phyloP scores from a whole-genome alignment of 371 early-diverging fungal genomes.

The Coemansia sp. region DNA sequence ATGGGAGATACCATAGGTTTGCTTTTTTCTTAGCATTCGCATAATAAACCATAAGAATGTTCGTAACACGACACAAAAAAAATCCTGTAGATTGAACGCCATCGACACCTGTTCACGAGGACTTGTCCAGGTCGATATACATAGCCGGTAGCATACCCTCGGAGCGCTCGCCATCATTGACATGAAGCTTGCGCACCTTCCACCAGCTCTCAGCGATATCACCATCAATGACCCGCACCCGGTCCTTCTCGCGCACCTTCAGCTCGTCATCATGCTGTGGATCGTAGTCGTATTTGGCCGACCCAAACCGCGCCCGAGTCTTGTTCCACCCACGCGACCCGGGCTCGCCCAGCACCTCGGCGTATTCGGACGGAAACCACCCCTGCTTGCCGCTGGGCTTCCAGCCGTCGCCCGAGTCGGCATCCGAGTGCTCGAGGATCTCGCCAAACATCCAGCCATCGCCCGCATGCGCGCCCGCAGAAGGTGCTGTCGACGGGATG shows the following conservation, averaged over 20 bases:
- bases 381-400: conserved; percentile 26
- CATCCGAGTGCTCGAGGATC: conserved; percentile 15
- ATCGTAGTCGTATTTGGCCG: conserved; percentile 39
- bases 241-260: conserved; percentile 15
- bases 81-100: no score
- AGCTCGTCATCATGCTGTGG: conserved; percentile 48
- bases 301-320: conserved; percentile 35
- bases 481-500: background rate
- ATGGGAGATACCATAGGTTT: no score
- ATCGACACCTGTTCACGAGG: no score
- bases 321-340: conserved; percentile 42
- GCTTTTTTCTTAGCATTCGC: no score
- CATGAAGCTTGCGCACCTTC: conserved; percentile 25
- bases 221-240: conserved; percentile 44
- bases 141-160: conserved; percentile 46
- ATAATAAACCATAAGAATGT: no score
- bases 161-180: background rate
- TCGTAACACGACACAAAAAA: no score
- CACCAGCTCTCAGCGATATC: conserved; percentile 46
- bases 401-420: conserved; percentile 41
- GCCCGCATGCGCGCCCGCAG: conserved; percentile 16
- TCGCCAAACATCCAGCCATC: conserved; percentile 48
- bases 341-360: conserved; percentile 25
- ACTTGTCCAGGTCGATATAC: conserved; percentile 44
- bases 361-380: conserved; percentile 49